A percentile compares a stretch with the other conserved stretches of the same genome.
Conservation (phyloP, 2,329 filamentous ascomycete genomes). For the Xylaria sp. region DNA sequence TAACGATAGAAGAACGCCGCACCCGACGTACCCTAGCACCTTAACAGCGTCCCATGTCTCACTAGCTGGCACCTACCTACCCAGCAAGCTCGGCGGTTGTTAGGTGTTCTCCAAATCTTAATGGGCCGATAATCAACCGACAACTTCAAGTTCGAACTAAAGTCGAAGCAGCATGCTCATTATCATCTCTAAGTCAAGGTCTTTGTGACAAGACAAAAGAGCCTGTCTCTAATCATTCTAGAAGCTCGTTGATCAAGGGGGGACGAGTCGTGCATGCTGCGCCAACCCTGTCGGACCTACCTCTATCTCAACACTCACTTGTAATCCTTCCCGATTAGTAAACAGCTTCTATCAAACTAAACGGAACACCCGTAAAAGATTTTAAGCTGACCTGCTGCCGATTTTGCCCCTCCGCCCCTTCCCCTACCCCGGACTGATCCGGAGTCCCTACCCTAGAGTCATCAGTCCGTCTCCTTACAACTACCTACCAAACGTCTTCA, state of each 20-base stretch:
- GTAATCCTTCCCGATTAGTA: conserved; percentile 1
- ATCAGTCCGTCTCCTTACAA: conserved; percentile 10
- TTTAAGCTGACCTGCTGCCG: conserved; percentile 17
- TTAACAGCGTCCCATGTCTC: background rate
- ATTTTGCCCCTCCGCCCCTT: conserved; percentile 36
- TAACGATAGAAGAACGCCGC: background rate
- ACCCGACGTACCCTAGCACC: background rate
- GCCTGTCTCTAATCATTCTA: background rate
- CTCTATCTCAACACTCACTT: too few species aligned
- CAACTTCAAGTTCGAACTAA: background rate
- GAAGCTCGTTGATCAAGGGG: background rate
- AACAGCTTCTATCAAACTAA: background rate
- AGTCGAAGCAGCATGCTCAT: background rate
- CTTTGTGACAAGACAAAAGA: background rate
- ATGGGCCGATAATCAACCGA: conserved; percentile 1
- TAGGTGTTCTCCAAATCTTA: background rate
- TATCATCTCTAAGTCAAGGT: background rate
- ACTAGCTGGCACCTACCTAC: background rate
- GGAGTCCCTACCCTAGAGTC: conserved; percentile 4
- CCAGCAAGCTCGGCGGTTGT: background rate
- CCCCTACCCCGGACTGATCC: background rate
- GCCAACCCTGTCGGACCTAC: background rate
- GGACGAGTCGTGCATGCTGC: background rate
- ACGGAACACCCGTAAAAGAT: conserved; percentile 6
- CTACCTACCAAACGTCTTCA: conserved; percentile 19